Base-by-base conservation (phyloP, 352 stramenopile genomes). In the Thraustotheca clavata region DNA sequence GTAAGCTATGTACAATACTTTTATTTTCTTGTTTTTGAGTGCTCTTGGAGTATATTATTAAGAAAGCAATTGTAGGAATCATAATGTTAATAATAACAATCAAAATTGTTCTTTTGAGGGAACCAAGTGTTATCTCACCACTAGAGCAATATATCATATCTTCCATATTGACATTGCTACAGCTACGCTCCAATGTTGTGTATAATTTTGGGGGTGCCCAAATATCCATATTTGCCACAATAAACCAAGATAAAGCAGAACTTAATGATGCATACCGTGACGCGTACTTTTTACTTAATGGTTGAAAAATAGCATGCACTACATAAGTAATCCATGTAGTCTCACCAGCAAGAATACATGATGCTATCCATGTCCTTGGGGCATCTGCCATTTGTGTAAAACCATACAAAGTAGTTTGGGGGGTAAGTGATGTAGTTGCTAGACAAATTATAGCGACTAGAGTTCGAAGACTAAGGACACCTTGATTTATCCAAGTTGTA, bases 161-260 rank as follows among this genome's bases (percentile, higher is more conserved):
- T 22, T 65, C 57, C 57, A 65, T 65, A 22, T 54, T 52, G 38
- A 22, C n/a, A 18, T 11, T 65, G 11, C 20, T 41, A n/a, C 57
- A 65, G 4, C 9, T 24, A 3, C 57, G 57, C 24, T 47, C 36
- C 14, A 65, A 5, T 18, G 57, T 39, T 9, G 57, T 46, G 9
- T 40, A 34, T 18, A 34, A 34, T 9, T 4, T 8, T n/a, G 48
- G 31, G 8, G 50, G 50, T 11, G 27, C 12, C 31, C n/a, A 16
- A n/a, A 60, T 9, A 6, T 60, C 50, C 7, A 60, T 8, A 20
- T 18, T 9, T 1, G 29, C 22, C 9, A 60, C 14, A 18, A 43
- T 1, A 8, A 46, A 16, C 26, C 26, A 60, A 7, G 50, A 34
- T 6, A 60, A 20, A 26, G n/a, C 9, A 7, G 27, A 26, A 22